These are phyloP conservation scores for Pyrenula aspistea DNA, from an alignment of 495 filamentous ascomycete species.

Conservation along the genomic window DNA sequence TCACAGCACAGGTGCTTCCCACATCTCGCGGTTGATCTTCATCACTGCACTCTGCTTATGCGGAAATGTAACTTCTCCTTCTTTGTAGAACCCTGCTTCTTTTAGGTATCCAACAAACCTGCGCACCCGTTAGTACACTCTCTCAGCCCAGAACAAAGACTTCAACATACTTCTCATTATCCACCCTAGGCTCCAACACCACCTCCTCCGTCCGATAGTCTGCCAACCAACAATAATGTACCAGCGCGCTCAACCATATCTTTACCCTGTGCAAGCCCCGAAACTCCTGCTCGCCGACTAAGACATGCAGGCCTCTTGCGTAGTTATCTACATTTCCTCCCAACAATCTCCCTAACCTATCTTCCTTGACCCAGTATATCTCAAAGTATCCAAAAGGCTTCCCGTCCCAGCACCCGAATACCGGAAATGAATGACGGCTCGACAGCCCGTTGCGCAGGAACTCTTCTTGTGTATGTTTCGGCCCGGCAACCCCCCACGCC, in stretches of 20 bases:
- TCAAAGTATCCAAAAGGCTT: conserved; percentile 97
- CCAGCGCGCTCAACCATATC: conserved; percentile 72
- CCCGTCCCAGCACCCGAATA: conserved; percentile 87
- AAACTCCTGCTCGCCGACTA: conserved; percentile 90
- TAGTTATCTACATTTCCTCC: conserved; percentile 56
- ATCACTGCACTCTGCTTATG: conserved; percentile 89
- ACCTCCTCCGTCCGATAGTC: conserved; percentile 76
- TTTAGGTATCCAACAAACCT: conserved; percentile 74
- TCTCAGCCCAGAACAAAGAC: neutral
- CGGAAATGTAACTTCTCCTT: conserved; percentile 76
- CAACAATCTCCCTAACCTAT: conserved; percentile 56
- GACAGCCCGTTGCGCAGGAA: conserved; percentile 57
- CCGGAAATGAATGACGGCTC: conserved; percentile 70
- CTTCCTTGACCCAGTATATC: conserved; percentile 97
- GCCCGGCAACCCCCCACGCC: conserved; percentile 68
- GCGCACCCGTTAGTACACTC: conserved; percentile 6
- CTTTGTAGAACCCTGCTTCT: conserved; percentile 71
- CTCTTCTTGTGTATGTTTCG: conserved; percentile 46
- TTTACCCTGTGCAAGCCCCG: conserved; percentile 62
- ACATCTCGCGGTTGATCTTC: conserved; percentile 68
- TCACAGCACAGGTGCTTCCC: conserved; percentile 69
- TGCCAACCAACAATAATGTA: conserved; percentile 70
- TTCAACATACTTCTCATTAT: conserved; percentile 68
- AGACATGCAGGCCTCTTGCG: conserved; percentile 76
- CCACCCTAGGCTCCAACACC: conserved; percentile 79